Evolutionary conservation across 2,329 filamentous ascomycete genomes (phyloP).

Genomic region (Acephala macrosclerotiorum): DNA sequence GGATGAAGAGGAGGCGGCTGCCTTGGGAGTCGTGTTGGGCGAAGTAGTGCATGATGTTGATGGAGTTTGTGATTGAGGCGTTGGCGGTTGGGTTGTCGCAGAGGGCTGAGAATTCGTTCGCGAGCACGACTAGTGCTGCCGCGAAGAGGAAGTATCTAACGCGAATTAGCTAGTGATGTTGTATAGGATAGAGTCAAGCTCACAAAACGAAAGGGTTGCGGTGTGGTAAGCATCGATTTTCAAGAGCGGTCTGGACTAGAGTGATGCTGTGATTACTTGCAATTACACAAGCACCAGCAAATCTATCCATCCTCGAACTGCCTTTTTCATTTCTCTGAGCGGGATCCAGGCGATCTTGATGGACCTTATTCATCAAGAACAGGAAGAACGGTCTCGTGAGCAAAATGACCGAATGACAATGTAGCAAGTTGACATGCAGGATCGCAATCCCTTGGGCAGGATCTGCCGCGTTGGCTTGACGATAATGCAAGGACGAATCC

Average conservation of each 20-base stretch:
- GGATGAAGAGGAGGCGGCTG: constrained; percentile 56
- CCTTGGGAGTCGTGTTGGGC: constrained; percentile 57
- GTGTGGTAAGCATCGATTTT: constrained; percentile 54
- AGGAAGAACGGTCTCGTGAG: constrained; percentile 71
- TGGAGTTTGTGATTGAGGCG: constrained; percentile 50
- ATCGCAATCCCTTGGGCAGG: constrained; percentile 63
- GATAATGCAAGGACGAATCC: constrained; percentile 57
- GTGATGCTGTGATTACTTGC: constrained; percentile 58
- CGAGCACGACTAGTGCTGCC: constrained; percentile 60
- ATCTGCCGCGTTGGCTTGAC: constrained; percentile 52
- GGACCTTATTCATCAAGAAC: constrained; percentile 57
- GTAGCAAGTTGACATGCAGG: constrained; percentile 68
- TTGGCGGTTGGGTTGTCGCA: constrained; percentile 53
- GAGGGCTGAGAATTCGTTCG: constrained; percentile 62
- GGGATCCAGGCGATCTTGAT: constrained; percentile 44
- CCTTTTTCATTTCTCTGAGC: constrained; percentile 40
- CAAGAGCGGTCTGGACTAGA: constrained; percentile 54
- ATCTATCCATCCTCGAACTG: constrained; percentile 50
- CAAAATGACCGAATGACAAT: constrained; percentile 68
- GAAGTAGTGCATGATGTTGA: constrained; percentile 58
- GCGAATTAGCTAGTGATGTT: background rate
- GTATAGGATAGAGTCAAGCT: constrained; percentile 37
- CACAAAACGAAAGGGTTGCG: constrained; percentile 65
- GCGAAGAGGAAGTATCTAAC: constrained; percentile 63
- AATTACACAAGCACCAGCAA: constrained; percentile 59